Evolutionary conservation across 306 rosid genomes (phyloP).

Genomic region (Vigna reflexopilosa): DNA sequence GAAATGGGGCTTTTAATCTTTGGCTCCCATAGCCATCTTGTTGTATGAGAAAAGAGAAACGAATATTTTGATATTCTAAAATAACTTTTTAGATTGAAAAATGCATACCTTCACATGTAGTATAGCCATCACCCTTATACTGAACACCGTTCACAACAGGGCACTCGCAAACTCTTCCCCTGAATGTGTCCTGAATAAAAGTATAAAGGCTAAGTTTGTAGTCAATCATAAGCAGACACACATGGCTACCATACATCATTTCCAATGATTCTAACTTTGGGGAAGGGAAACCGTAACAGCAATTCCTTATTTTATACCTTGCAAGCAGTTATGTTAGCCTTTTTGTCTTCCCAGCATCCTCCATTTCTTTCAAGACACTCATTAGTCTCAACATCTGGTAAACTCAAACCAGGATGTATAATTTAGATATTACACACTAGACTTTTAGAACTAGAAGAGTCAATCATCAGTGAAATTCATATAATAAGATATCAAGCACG

Average conservation of each 20-base stretch:
- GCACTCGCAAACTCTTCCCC: conserved; percentile 98
- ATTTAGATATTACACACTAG: neutral
- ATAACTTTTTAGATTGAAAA: neutral
- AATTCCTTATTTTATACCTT: conserved; percentile 59
- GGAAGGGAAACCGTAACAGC: neutral
- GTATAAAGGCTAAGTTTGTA: neutral
- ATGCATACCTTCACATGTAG: conserved; percentile 73
- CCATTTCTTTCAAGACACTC: conserved; percentile 83
- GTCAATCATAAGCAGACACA: conserved; percentile 22
- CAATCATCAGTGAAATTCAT: neutral
- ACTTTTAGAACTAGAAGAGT: conserved; percentile 9
- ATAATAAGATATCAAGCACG: conserved; percentile 31
- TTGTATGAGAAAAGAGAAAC: neutral
- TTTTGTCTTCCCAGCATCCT: conserved; percentile 80
- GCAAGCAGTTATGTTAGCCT: conserved; percentile 80
- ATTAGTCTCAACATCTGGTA: conserved; percentile 82
- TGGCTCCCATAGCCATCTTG: neutral
- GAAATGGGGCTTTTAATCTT: conserved; percentile 19
- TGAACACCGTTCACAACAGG: conserved; percentile 83
- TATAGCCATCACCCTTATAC: conserved; percentile 88
- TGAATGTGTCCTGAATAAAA: conserved; percentile 79
- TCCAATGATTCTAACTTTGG: neutral
- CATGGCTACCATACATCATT: neutral
- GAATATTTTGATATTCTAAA: conserved; percentile 9
- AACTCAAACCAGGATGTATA: conserved; percentile 32